Base-by-base conservation (phyloP, 2,329 filamentous ascomycete species). In the Penicillium sp. region DNA sequence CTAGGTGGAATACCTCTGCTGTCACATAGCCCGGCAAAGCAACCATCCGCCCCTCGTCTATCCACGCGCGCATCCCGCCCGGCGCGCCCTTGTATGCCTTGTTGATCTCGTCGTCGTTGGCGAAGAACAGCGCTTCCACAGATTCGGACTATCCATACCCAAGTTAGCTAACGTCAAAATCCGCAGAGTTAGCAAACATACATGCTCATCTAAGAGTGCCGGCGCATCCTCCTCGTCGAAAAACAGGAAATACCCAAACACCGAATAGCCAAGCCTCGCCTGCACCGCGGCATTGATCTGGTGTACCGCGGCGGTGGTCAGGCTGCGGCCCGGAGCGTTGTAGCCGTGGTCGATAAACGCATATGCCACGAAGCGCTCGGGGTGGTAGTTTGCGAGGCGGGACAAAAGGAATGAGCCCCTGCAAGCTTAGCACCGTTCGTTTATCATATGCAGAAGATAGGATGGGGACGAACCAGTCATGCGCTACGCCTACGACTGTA, bases 61-160 rank as follows among this genome's bases (percentile, higher is more conserved):
- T 57, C 65, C 66, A 68, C 14, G 43, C 28, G 38, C 64, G 63
- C 18, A 62, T 51, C 24, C 62, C 59, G 4, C 65, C 65, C 8
- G 50, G 51, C 4, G 66, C 62, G 0, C 61, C 62, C 4, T 67
- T 45, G 42, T 67, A 57, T 3, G 63, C 56, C 3, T 55, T 57
- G 62, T 62, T 65, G 12, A 66, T 33, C 7, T 55, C 40, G 1
- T 59, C 54, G 23, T 65, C 59, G 24, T 56, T 35, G 8, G 66
- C 59, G 48, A 66, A 68, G 40, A 64, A 64, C 12, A 69, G 52
- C 9, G 61, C 55, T 51, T 65, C 64, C 48, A 67, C 65, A 11
- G 66, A 68, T 0, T 64, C 61, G 20, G 52, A 51, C 56, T 63
- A 46, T 35, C 30, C 14, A 16, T 8, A 46, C 56, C n/a, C n/a